phyloP scores from a whole-genome alignment of 768 basidiomycete genomes.

The Russula sp. region DNA sequence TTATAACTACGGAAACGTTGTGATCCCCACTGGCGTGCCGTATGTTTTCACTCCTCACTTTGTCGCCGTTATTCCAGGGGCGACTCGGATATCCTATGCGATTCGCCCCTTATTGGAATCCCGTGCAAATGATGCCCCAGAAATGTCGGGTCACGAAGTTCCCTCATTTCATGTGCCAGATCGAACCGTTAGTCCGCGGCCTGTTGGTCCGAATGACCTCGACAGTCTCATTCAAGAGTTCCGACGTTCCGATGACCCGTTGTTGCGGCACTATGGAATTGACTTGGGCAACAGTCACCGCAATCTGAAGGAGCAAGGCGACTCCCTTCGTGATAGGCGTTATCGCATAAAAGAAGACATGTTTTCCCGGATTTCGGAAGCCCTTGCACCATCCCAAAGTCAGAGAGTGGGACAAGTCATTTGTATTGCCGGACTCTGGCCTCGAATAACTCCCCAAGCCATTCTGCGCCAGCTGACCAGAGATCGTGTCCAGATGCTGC shows the following conservation, averaged over 20 bases:
- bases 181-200: too few species aligned
- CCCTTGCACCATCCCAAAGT: background rate
- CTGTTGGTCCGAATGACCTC: background rate
- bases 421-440: background rate
- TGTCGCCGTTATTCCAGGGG: background rate
- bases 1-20: background rate
- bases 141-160: too few species aligned
- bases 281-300: background rate
- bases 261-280: conserved; percentile 7
- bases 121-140: background rate
- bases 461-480: conserved; percentile 24
- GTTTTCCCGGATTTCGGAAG: background rate
- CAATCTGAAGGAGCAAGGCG: background rate
- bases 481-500: conserved; percentile 18
- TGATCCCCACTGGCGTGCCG: background rate
- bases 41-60: background rate
- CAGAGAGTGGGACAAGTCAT: background rate
- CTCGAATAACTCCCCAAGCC: background rate
- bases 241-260: background rate
- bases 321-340: background rate
- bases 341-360: background rate
- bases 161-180: background rate
- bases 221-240: conserved; percentile 1
- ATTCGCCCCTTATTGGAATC: background rate
- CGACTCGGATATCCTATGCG: background rate